Conservation (phyloP, 1,284 basidiomycete genomes). For the Apiotrichum montevideense region DNA sequence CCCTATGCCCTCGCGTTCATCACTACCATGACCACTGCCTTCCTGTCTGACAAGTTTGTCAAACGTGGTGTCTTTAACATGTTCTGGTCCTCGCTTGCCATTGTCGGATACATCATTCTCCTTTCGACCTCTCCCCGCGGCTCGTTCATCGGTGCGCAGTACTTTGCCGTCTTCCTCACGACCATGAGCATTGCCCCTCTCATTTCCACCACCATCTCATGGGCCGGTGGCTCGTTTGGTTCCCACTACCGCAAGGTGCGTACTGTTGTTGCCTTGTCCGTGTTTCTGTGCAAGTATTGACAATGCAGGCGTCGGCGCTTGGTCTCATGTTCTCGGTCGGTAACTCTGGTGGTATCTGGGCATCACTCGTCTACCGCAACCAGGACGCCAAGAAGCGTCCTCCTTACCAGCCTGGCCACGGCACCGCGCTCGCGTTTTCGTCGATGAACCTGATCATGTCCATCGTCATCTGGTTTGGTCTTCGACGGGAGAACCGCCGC, state of each 20-base stretch:
- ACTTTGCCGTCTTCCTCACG: slow-evolving; percentile 49
- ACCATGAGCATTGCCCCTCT: slow-evolving; percentile 45
- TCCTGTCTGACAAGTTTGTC: slow-evolving; percentile 42
- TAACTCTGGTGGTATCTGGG: slow-evolving; percentile 50
- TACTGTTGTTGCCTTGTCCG: not conserved
- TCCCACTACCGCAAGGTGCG: slow-evolving; percentile 46
- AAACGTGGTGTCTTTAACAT: slow-evolving; percentile 48
- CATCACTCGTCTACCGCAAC: slow-evolving; percentile 44
- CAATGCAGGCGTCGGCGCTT: no score
- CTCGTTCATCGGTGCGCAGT: slow-evolving; percentile 34
- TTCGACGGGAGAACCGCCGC: slow-evolving; percentile 42
- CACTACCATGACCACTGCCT: slow-evolving; percentile 48
- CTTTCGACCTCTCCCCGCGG: slow-evolving; percentile 4
- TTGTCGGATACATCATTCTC: slow-evolving; percentile 46
- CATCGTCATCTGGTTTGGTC: slow-evolving; percentile 36
- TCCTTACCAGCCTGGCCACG: slow-evolving; percentile 43
- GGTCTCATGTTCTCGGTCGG: slow-evolving; percentile 49
- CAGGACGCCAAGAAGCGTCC: slow-evolving; percentile 21
- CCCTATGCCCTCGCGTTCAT: slow-evolving; percentile 51
- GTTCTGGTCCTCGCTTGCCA: slow-evolving; percentile 45
- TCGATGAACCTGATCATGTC: slow-evolving; percentile 37
- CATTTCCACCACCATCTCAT: slow-evolving; percentile 49
- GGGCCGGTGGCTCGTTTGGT: slow-evolving; percentile 47
- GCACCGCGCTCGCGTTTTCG: slow-evolving; percentile 42
- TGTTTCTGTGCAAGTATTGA: no score